Conservation (phyloP, 306 rosid species). For the Pachyrhizus erosus region DNA sequence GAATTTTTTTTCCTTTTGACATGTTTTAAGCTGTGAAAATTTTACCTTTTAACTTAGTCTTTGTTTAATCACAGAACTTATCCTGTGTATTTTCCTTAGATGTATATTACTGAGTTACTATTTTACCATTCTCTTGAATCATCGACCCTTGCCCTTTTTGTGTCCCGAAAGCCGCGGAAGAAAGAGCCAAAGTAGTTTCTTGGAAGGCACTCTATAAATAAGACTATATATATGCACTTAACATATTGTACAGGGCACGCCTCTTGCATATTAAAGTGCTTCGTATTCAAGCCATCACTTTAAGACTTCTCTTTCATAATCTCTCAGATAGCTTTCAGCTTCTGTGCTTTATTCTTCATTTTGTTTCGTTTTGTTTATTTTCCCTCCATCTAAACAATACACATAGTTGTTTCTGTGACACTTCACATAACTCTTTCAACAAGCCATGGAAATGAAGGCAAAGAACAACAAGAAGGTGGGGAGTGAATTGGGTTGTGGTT, state of each 20-base stretch:
- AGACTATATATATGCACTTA: slow-evolving; percentile 4
- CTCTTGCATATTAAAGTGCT: slow-evolving; percentile 51
- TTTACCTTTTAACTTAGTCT: neutral
- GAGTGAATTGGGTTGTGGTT: slow-evolving; percentile 69
- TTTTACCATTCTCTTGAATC: slow-evolving; percentile 16
- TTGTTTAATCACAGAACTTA: neutral
- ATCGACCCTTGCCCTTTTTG: slow-evolving; percentile 31
- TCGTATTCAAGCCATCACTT: slow-evolving; percentile 56
- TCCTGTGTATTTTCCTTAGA: neutral
- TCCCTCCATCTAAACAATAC: slow-evolving; percentile 6
- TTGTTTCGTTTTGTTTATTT: neutral
- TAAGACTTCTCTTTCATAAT: slow-evolving; percentile 38
- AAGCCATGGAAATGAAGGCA: slow-evolving; percentile 56
- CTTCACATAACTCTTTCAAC: slow-evolving; percentile 8
- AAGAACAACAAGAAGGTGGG: slow-evolving; percentile 43
- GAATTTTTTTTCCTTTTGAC: slow-evolving; percentile 1
- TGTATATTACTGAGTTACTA: neutral
- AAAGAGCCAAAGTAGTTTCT: slow-evolving; percentile 64
- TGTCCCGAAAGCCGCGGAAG: slow-evolving; percentile 38
- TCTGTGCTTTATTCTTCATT: slow-evolving; percentile 20
- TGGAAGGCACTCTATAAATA: slow-evolving; percentile 72
- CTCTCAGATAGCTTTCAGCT: slow-evolving; percentile 28
- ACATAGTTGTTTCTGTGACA: neutral
- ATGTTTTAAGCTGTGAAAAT: neutral
- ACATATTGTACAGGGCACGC: slow-evolving; percentile 41